phyloP scores from a whole-genome alignment of 371 early-diverging fungal genomes.

The Saksenaea vasiformis region DNA sequence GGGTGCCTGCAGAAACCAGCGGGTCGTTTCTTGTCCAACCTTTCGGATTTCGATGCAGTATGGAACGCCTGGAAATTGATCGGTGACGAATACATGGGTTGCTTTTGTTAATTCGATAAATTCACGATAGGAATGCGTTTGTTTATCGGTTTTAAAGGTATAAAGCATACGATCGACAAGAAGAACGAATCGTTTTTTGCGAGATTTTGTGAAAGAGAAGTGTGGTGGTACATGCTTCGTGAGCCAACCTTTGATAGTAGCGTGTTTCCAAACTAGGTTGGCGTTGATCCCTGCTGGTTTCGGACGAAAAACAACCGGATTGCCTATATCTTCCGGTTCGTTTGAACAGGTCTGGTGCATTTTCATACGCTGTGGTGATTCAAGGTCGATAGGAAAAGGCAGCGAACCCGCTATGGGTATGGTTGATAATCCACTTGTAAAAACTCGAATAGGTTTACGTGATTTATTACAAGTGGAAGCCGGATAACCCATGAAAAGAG shows the following conservation, averaged over 20 bases:
- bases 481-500: not conserved
- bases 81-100: constrained; percentile 40
- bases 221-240: constrained; percentile 34
- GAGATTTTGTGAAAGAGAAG: constrained; percentile 34
- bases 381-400: not conserved
- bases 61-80: constrained; percentile 26
- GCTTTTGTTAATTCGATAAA: constrained; percentile 34
- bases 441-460: not conserved
- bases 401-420: not conserved
- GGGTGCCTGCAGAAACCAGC: constrained; percentile 38
- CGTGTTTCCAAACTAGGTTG: constrained; percentile 19
- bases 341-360: not conserved
- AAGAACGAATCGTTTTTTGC: constrained; percentile 32
- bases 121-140: constrained; percentile 24
- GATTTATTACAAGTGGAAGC: not conserved
- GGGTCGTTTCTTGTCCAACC: constrained; percentile 8
- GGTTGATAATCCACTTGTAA: not conserved
- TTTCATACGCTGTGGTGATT: not conserved
- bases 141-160: constrained; percentile 33
- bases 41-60: constrained; percentile 42
- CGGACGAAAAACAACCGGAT: not conserved
- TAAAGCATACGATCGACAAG: constrained; percentile 39
- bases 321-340: not conserved
- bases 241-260: constrained; percentile 32
- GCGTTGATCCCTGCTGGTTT: not conserved